Evolutionary conservation across 768 basidiomycete species (phyloP), one percentile per base, ranked within the genome.

Genomic region (Rhodosporidiobolus sp.): DNA sequence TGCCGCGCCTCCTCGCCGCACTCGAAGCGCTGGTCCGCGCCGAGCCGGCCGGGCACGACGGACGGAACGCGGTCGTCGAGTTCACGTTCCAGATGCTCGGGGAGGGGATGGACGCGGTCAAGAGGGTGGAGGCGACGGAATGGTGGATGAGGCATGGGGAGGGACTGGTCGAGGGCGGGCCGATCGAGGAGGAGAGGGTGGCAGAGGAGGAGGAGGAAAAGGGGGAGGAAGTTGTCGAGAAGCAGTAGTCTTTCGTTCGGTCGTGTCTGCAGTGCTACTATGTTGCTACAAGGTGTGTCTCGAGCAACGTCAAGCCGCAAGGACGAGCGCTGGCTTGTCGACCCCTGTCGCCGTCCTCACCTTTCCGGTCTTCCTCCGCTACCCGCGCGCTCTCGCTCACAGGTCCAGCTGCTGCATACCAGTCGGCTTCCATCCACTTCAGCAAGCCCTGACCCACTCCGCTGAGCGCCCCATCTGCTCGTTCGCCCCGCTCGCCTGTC

Each of bases 91-190:
- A 70, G 50, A 52, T 57, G 54, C 28, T 78, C 8, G 75, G 73
- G 12, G 49, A 52, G 32, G 76, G 73, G 0, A 67, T 78, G 71
- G 77, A 77, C 48, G 69, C 72, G 56, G 68, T 59, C 46, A 76
- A 76, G 68, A 61, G 73, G 24, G 65, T 57, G 24, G 74, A 60
- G 11, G 77, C 63, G 32, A 69, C 69, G 6, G 55, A 63, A 66
- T 78, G 69, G 67, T 78, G 73, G 74, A 22, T 77, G 69, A 57
- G 64, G 46, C 32, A 59, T 17, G 58, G 76, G 17, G n/a, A 46
- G 30, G 68, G 49, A 3, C 26, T 74, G 24, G 26, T 46, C 11
- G 17, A 19, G 5, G 54, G 64, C 7, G 57, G 56, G 9, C 45
- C 55, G 46, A 8, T 57, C 22, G 30, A 54, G 19, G 57, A 46